Base-by-base conservation (phyloP, 371 early-diverging fungal genomes). In the Mortierella sp. region DNA sequence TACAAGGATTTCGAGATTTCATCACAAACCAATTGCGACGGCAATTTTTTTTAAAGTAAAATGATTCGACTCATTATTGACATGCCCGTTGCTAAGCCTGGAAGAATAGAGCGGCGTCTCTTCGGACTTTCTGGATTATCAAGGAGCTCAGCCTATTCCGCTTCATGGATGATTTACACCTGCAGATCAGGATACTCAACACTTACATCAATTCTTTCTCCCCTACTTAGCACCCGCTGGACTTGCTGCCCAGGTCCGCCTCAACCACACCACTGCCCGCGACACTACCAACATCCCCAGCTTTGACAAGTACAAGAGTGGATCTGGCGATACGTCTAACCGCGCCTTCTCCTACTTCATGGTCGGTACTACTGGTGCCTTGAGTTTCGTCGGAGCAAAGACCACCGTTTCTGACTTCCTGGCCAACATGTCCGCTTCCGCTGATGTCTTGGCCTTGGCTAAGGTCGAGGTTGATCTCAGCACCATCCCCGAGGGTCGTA, bases 361-460 rank as follows among this genome's bases (percentile, higher is more conserved):
- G 96, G 91, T 98, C 43, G 99, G 99, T 57, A 89, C 96, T 61
- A 94, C 95, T 64, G 95, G 96, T 70, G 89, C 94, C 49, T 79
- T 98, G 62, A 87, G 91, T 70, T 96, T 97, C 62, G 90, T 93
- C 24, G 95, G 94, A 61, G 96, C 96, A 75, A 97, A 98, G 89
- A 93, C 94, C 80, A 93, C 96, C 64, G 97, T 97, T 63, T 91
- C 91, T 67, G 96, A 96, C 75, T 96, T 96, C 84, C 88, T 96
- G 79, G 87, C 93, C 83, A 94, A 95, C 89, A 89, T 98, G 93
- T 90, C 96, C 45, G 97, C 99, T 57, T 96, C 98, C 43, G 97
- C 97, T 66, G 98, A 98, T 91, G 98, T 97, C 40, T 89, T 98
- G 86, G 99, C 99, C 69, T 87, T 98, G 88, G 97, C 98, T 83